Evolutionary conservation across 78 protist species (phyloP).

Genomic region (Diacronema lutheri): DNA sequence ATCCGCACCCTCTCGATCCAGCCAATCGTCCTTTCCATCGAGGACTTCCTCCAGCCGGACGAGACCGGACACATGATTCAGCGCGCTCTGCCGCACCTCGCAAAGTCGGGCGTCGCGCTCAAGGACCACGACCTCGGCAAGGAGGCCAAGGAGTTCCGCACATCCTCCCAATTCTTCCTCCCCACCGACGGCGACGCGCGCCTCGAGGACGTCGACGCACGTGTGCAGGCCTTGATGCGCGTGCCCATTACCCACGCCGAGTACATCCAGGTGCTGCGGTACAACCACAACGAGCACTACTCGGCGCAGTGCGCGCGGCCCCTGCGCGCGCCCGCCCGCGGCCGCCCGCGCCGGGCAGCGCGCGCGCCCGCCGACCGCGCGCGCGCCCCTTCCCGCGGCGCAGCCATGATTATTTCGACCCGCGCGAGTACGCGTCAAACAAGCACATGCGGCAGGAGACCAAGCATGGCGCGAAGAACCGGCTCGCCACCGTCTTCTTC

Average conservation of each 20-base stretch:
- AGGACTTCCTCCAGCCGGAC: not conserved
- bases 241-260: no score
- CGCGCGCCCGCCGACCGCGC: no score
- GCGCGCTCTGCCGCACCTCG: not conserved
- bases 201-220: not conserved
- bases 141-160: not conserved
- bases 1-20: no score
- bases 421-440: not conserved
- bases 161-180: not conserved
- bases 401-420: slow-evolving; percentile 15
- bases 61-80: not conserved
- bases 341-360: no score
- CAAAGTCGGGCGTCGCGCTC: not conserved
- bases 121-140: not conserved
- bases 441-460: not conserved
- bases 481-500: slow-evolving; percentile 4
- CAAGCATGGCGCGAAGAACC: not conserved
- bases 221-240: not conserved
- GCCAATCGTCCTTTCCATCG: not conserved
- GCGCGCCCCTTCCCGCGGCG: no score
- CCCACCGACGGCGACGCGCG: not conserved
- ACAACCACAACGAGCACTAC: not conserved
- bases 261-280: not conserved
- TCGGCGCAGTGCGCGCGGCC: not conserved
- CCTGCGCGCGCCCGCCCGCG: no score